These are phyloP conservation scores for Xerocomellus chrysenteron DNA, from an alignment of 768 basidiomycete genomes.

Conservation along the genomic window DNA sequence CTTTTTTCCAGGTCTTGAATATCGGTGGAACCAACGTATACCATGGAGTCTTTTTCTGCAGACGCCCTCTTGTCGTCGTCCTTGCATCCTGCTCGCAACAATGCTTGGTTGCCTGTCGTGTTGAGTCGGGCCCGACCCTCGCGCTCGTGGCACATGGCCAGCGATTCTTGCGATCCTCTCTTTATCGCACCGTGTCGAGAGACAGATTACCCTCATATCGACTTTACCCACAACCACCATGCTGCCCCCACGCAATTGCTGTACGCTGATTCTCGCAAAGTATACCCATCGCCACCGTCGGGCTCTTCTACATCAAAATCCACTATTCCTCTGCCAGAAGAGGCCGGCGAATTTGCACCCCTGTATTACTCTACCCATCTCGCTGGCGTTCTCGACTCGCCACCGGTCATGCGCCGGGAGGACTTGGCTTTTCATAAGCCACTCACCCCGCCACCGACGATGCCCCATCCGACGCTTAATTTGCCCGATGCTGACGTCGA, in stretches of 20 bases:
- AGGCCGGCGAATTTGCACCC: constrained; percentile 13
- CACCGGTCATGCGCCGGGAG: constrained; percentile 33
- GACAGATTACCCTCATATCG: constrained; percentile 13
- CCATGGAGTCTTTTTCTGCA: constrained; percentile 32
- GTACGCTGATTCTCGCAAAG: constrained; percentile 19
- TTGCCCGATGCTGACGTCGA: constrained; percentile 38
- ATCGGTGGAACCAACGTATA: constrained; percentile 32
- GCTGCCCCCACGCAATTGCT: constrained; percentile 11
- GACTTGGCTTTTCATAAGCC: constrained; percentile 32
- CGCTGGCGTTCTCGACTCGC: constrained; percentile 36
- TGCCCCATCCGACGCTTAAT: constrained; percentile 36
- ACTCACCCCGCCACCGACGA: constrained; percentile 44
- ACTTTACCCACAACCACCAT: constrained; percentile 13
- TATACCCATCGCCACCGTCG: constrained; percentile 32
- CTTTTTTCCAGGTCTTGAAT: constrained; percentile 31
- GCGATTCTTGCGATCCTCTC: constrained; percentile 24
- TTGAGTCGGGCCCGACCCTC: constrained; percentile 16
- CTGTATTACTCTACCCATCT: constrained; percentile 32
- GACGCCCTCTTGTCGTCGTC: constrained; percentile 28
- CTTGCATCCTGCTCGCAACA: constrained; percentile 10
- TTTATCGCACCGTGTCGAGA: constrained; percentile 21
- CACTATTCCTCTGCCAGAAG: constrained; percentile 28
- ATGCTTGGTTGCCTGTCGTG: constrained; percentile 11
- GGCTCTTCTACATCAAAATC: constrained; percentile 26
- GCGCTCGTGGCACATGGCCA: constrained; percentile 16